A percentile compares a stretch with the other conserved stretches of the same genome.
Conservation (phyloP, 2,329 filamentous ascomycete species). For the Cercospora janseana region DNA sequence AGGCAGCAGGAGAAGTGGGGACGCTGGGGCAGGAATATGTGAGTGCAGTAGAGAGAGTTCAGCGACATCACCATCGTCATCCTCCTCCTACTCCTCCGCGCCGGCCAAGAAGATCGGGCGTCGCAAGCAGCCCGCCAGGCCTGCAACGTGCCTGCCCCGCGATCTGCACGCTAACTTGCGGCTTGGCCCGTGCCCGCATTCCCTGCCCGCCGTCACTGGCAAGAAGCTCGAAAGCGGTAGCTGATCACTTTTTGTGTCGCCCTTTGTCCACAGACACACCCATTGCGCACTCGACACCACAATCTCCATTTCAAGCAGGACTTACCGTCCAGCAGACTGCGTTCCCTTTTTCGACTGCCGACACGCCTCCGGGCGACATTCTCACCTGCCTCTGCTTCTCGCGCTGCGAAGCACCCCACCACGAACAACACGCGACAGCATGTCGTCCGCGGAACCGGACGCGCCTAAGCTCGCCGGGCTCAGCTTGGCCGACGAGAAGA, state of each 20-base stretch:
- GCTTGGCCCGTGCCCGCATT: neutral
- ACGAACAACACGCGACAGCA: no score
- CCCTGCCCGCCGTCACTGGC: no score
- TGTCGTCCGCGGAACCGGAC: slow-evolving; percentile 28
- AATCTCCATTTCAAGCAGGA: neutral
- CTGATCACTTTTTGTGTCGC: slow-evolving; percentile 5
- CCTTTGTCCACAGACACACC: neutral
- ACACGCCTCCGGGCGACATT: no score
- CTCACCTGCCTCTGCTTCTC: no score
- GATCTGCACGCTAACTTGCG: slow-evolving; percentile 9
- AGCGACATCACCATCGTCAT: slow-evolving; percentile 1
- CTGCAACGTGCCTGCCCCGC: slow-evolving; percentile 3
- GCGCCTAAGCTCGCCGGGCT: slow-evolving; percentile 28
- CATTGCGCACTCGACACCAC: neutral
- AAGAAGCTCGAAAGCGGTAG: slow-evolving; percentile 3
- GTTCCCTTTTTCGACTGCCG: no score
- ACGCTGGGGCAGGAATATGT: no score
- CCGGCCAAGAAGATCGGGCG: slow-evolving; percentile 4
- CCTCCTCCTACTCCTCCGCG: no score
- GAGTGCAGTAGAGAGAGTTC: neutral
- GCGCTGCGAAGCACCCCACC: no score
- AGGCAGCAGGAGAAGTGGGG: slow-evolving; percentile 1
- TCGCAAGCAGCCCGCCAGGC: neutral
- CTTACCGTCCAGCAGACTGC: no score
- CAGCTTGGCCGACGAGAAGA: slow-evolving; percentile 23